Base-by-base conservation (phyloP, 2,329 filamentous ascomycete genomes). In the Cercospora zeae-maydis region DNA sequence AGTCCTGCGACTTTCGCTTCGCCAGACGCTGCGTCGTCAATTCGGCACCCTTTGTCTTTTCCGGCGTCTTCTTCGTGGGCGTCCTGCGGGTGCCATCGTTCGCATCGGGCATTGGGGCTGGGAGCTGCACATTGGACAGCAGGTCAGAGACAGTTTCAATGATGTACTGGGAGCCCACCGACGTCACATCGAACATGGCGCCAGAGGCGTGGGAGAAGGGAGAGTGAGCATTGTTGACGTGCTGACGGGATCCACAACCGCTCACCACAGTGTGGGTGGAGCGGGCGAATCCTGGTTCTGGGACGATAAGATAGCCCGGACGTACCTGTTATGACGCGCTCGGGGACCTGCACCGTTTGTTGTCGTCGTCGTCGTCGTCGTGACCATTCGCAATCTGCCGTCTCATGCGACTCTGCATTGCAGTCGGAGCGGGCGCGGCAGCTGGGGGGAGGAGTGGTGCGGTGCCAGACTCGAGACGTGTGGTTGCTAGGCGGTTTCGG, bases 1-100 rank as follows among this genome's bases (percentile, higher is more conserved):
- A 74, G 55, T 74, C 73, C 63, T 75, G 73, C 63, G 72, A 74
- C 42, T 65, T 67, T 56, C 66, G 67, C 60, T 62, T 68, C 11
- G 72, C 72, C 51, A 75, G 56, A 37, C 66, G 65, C 55, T 61
- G 58, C 9, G 62, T 61, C 63, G 62, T 54, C 67, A 75, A 62
- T 39, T 74, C 66, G 61, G 58, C 71, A 14, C 51, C 57, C 27
- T 59, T 51, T 58, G 71, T 71, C 66, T 71, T 71, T 36, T 71
- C 68, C 45, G 72, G 65, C 49, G 68, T 70, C 62, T 71, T 73
- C 67, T 70, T 71, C 33, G 63, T 53, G 19, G 64, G 57, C 24
- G 52, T 58, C 59, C 61, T 63, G 56, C 65, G 65, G 37, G 63
- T 61, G 52, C 55, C 65, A 65, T 67, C 52, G 59, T 67, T 68